A percentile compares a stretch with the other conserved stretches of the same genome.
phyloP scores from a whole-genome alignment of 2,329 filamentous ascomycete species.

The Trichoderma oligosporum region DNA sequence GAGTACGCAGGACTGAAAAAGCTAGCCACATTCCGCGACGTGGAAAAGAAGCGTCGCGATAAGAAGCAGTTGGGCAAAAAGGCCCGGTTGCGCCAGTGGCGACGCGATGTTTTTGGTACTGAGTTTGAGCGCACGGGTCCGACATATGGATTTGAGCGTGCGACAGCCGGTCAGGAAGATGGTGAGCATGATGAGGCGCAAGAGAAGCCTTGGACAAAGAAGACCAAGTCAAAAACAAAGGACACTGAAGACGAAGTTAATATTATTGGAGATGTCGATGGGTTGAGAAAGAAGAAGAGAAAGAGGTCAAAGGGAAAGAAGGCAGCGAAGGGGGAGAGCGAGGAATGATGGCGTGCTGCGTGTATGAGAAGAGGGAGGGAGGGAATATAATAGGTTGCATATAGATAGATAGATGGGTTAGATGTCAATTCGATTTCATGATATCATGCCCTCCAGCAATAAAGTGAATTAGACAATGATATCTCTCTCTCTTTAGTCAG shows the following conservation, averaged over 20 bases:
- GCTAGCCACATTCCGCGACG: conserved; percentile 81
- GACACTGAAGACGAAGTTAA: conserved; percentile 29
- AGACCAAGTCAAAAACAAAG: not conserved
- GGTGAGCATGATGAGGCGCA: conserved; percentile 16
- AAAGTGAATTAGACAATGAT: too few relatives aligned
- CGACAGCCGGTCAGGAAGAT: conserved; percentile 30
- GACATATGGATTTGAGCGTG: conserved; percentile 53
- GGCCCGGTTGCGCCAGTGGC: conserved; percentile 83
- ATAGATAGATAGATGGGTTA: conserved; percentile 1
- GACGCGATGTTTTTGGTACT: conserved; percentile 58
- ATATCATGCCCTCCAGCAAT: too few relatives aligned
- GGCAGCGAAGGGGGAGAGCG: not conserved
- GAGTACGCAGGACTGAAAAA: conserved; percentile 93
- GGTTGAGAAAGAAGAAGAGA: conserved; percentile 45
- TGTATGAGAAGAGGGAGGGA: too few relatives aligned
- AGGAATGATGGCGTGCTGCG: not conserved
- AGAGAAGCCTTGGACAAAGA: conserved; percentile 16
- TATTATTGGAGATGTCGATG: conserved; percentile 30
- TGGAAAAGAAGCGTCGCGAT: conserved; percentile 84
- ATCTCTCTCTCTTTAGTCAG: too few relatives aligned
- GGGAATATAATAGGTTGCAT: too few relatives aligned
- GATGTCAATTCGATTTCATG: not conserved
- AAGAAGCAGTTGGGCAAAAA: conserved; percentile 90
- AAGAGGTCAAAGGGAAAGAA: conserved; percentile 49
- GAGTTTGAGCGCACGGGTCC: conserved; percentile 56